A percentile compares a stretch with the other conserved stretches of the same genome.
These are phyloP conservation scores for Fusarium nodosum DNA, from an alignment of 2,329 filamentous ascomycete species.

Conservation along the genomic window DNA sequence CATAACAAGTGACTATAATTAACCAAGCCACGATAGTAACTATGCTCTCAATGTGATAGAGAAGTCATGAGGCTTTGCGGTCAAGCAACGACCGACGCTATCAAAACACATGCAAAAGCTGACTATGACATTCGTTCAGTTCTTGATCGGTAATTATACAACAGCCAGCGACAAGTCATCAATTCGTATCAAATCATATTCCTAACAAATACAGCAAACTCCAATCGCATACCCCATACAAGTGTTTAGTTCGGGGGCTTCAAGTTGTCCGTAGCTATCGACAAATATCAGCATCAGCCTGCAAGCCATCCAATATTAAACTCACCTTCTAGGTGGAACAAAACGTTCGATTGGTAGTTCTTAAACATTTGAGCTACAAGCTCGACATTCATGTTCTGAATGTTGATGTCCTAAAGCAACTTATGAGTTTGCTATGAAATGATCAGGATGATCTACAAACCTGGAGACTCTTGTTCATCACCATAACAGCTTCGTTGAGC, in stretches of 20 bases:
- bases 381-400: slow-evolving; percentile 99
- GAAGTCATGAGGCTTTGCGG: not conserved
- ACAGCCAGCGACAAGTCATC: slow-evolving; percentile 11
- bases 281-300: slow-evolving; percentile 13
- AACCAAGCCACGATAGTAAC: not conserved
- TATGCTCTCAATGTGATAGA: not conserved
- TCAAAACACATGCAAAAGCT: not conserved
- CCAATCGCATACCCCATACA: not conserved
- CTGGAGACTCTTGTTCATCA: slow-evolving; percentile 93
- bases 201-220: slow-evolving; percentile 6
- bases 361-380: slow-evolving; percentile 99
- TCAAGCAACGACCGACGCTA: not conserved
- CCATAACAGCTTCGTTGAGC: slow-evolving; percentile 91
- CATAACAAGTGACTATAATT: not conserved
- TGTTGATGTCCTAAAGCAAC: slow-evolving; percentile 84
- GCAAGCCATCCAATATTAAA: not conserved
- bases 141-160: not conserved
- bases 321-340: slow-evolving; percentile 96
- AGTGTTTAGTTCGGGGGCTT: slow-evolving; percentile 71
- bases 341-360: slow-evolving; percentile 97
- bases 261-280: slow-evolving; percentile 82
- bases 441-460: slow-evolving; percentile 58
- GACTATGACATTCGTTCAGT: not conserved
- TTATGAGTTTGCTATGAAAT: slow-evolving; percentile 7
- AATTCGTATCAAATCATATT: slow-evolving; percentile 32